Conservation (phyloP, 2,329 filamentous ascomycete species). For the Dactylellina leptospora region DNA sequence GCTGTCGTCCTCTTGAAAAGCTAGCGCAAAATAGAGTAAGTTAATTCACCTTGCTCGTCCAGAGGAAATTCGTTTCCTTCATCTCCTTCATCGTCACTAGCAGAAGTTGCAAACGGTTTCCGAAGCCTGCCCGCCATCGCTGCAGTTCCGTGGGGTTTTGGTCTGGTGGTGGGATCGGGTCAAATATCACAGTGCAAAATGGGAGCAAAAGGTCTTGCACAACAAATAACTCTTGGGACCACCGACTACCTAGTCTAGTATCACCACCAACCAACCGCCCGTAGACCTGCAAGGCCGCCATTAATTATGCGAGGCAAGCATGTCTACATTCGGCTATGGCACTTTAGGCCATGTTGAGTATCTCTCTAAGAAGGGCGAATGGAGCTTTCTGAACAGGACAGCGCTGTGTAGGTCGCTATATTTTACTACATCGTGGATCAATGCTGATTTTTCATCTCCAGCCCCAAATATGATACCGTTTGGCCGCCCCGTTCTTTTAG, state of each 20-base stretch:
- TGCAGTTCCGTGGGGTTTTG: too few relatives aligned
- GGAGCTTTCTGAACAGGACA: constrained; percentile 34
- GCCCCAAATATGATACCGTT: constrained; percentile 13
- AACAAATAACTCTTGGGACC: too few relatives aligned
- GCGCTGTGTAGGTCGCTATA: constrained; percentile 20
- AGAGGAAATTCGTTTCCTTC: constrained; percentile 33
- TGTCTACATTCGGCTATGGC: constrained; percentile 48
- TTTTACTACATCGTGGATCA: not conserved
- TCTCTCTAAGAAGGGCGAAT: constrained; percentile 36
- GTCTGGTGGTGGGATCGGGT: too few relatives aligned
- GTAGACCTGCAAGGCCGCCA: too few relatives aligned
- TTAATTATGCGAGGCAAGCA: constrained; percentile 31
- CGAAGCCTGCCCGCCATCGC: constrained; percentile 34
- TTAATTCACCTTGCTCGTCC: constrained; percentile 43
- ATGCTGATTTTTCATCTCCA: not conserved
- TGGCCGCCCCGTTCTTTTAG: constrained; percentile 18
- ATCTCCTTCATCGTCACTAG: constrained; percentile 11
- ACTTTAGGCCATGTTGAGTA: constrained; percentile 53
- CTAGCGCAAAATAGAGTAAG: not conserved
- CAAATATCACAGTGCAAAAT: too few relatives aligned
- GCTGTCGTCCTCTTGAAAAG: not conserved
- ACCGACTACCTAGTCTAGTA: too few relatives aligned
- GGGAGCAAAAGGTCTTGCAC: too few relatives aligned
- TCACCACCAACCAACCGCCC: too few relatives aligned
- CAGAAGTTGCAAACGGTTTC: constrained; percentile 9